Percentiles rank a stretch among this genome's conserved stretches.
These are phyloP conservation scores for Trichocladium uniseriatum DNA, from an alignment of 495 filamentous ascomycete genomes.

Conservation along the genomic window DNA sequence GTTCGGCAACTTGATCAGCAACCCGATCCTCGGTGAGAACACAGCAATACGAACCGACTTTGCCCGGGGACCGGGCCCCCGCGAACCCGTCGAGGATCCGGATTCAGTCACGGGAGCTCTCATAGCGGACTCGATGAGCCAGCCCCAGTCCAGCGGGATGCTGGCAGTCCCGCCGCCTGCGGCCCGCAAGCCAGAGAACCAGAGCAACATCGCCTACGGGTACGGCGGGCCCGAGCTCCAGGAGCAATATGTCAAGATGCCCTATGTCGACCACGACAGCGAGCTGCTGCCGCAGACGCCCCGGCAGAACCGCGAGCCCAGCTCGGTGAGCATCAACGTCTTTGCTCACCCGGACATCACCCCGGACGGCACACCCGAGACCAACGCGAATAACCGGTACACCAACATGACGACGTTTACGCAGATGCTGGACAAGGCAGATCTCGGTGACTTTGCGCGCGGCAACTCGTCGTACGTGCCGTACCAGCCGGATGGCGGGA, in stretches of 20 bases:
- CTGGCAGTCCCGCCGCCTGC: background rate
- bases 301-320: conserved; percentile 39
- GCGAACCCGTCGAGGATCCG: background rate
- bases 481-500: background rate
- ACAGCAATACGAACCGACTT: conserved; percentile 30
- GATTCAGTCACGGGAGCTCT: background rate
- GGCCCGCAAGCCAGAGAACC: background rate
- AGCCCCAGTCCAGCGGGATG: background rate
- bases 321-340: conserved; percentile 58
- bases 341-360: conserved; percentile 52
- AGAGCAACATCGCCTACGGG: conserved; percentile 15
- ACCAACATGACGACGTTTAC: conserved; percentile 50
- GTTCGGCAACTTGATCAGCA: conserved; percentile 39
- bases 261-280: conserved; percentile 7
- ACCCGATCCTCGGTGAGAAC: conserved; percentile 32
- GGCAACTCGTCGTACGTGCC: conserved; percentile 34
- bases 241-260: conserved; percentile 1
- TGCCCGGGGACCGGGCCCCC: conserved; percentile 11
- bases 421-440: conserved; percentile 50
- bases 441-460: conserved; percentile 40
- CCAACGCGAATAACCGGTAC: conserved; percentile 7
- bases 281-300: conserved; percentile 18
- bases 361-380: conserved; percentile 12
- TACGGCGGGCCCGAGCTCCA: conserved; percentile 8
- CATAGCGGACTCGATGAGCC: background rate